A percentile compares a stretch with the other conserved stretches of the same genome.
Conservation (phyloP, 306 rosid genomes). For the Styphnolobium japonicum region DNA sequence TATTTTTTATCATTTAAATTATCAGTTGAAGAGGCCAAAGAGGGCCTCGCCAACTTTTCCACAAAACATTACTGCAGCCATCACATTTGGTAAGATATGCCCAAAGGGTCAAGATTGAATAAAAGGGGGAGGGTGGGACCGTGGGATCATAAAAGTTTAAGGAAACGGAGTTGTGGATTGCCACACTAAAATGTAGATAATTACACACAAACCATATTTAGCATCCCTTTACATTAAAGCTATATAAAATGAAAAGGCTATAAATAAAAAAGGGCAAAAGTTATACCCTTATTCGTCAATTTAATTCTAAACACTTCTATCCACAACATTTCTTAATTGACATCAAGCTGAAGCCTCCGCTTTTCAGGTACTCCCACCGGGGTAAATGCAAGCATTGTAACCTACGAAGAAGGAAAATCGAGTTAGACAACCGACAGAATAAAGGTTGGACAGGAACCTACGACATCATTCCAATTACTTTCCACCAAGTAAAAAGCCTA, state of each 20-base stretch:
- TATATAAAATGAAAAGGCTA: conserved; percentile 1
- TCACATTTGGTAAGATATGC: too few species aligned
- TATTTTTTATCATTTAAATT: too few species aligned
- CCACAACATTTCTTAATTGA: conserved; percentile 4
- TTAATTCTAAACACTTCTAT: conserved; percentile 13
- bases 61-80: too few species aligned
- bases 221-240: conserved; percentile 18
- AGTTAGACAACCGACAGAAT: conserved; percentile 3
- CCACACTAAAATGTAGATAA: not conserved
- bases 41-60: too few species aligned
- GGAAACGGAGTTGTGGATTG: not conserved
- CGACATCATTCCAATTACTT: not conserved
- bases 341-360: not conserved
- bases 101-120: too few species aligned
- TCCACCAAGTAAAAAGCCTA: not conserved
- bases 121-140: too few species aligned
- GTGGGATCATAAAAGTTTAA: not conserved
- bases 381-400: conserved; percentile 69
- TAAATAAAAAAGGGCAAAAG: conserved; percentile 5
- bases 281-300: conserved; percentile 19
- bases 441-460: not conserved
- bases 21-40: too few species aligned
- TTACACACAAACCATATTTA: not conserved
- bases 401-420: conserved; percentile 42
- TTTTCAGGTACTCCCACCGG: conserved; percentile 58